Base-by-base conservation (phyloP, 768 basidiomycete species). In the Tulasnella sp. region DNA sequence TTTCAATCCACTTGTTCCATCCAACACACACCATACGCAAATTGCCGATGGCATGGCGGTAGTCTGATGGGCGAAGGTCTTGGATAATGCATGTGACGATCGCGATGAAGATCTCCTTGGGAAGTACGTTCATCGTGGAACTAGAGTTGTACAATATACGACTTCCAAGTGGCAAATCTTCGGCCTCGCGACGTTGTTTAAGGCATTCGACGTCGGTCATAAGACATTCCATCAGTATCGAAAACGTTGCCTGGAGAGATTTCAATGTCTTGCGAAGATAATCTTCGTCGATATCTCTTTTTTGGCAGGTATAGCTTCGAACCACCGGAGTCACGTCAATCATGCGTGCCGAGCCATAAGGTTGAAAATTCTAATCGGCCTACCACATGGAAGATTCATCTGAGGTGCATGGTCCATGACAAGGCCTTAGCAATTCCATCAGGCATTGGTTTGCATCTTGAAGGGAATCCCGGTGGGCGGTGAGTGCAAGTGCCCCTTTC, bases 1-100 rank as follows among this genome's bases (percentile, higher is more conserved):
- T 31, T 37, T 69, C 34, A 28, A 69, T 69, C 64, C n/a, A 69
- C 64, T 69, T 28, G 31, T 69, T 69, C 64, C 64, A 69, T 37
- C 64, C 64, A 2, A 28, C 64, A 34, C 31, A 69, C 1, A 69
- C 64, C 64, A 69, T 16, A 28, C 34, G 64, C 64, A 69, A 12
- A 4, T 69, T 28, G 0, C 18, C 28, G 64, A 69, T 31, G 28
- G 31, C 28, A 16, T 8, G 64, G 34, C 28, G 9, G 64, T 69
- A 28, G 16, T 69, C 64, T 37, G 64, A 16, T 34, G 28, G 31
- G 12, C 3, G 34, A 18, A 28, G 64, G 64, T 69, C 64, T 37
- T 69, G 64, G 11, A 69, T 11, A 37, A 69, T 31, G 31, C 64
- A 69, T 69, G 64, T 34, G 34, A 69, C 3, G 64, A 69, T 69